Evolutionary conservation across 805 yeast species (phyloP).

Genomic region (Spathaspora arborariae): DNA sequence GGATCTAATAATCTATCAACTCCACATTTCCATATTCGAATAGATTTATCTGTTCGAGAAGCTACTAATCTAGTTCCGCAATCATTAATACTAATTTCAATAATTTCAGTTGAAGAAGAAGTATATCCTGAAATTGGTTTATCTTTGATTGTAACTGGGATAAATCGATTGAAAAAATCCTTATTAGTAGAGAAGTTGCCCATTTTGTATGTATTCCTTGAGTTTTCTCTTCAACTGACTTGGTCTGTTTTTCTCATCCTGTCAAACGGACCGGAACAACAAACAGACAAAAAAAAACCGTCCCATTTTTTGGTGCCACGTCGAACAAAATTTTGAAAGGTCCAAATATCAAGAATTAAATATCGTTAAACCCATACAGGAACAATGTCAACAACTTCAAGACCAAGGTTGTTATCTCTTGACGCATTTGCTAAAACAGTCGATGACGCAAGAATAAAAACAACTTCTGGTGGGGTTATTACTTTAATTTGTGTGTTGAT

Average conservation of each 20-base stretch:
- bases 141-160: slow-evolving; percentile 13
- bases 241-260: not conserved
- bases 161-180: slow-evolving; percentile 19
- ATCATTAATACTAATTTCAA: slow-evolving; percentile 34
- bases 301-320: not conserved
- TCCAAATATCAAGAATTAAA: too few relatives aligned
- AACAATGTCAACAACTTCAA: not conserved
- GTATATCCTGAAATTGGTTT: slow-evolving; percentile 14
- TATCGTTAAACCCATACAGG: too few relatives aligned
- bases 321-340: not conserved
- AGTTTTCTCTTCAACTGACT: not conserved
- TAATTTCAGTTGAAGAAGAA: slow-evolving; percentile 25
- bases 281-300: not conserved
- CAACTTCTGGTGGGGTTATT: slow-evolving; percentile 87
- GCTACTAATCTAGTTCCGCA: slow-evolving; percentile 41
- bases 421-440: slow-evolving; percentile 95
- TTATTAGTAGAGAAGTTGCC: slow-evolving; percentile 6
- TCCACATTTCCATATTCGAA: slow-evolving; percentile 37
- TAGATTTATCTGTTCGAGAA: slow-evolving; percentile 40
- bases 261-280: not conserved
- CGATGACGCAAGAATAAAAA: slow-evolving; percentile 86
- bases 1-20: slow-evolving; percentile 31
- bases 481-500: slow-evolving; percentile 66
- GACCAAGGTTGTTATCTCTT: slow-evolving; percentile 50
- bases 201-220: not conserved